Base-by-base conservation (phyloP, 768 basidiomycete species). In the Mycena pura region DNA sequence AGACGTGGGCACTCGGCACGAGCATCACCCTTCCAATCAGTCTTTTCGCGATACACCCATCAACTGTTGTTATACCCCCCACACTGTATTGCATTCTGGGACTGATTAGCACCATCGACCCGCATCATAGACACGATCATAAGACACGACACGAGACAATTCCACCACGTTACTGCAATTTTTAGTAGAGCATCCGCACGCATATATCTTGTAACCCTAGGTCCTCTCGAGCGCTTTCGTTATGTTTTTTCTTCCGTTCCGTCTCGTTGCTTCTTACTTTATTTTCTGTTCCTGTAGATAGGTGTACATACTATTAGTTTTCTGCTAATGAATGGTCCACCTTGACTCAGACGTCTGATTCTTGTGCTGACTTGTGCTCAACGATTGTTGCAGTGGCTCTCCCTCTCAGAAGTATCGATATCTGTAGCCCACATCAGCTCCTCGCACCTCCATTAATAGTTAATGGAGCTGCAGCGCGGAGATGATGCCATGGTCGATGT, bases 141-240 rank as follows among this genome's bases (percentile, higher is more conserved):
- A 55, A 38, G 63, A 70, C 53, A 64, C 57, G 62, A 60, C 46
- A 46, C 86, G 85, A 86, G 84, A 85, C 84, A 85, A 78, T 84
- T n/a, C n/a, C 65, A 44, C 53, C 57, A 57, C 21, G 43, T 34
- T 28, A 62, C 44, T 53, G 57, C 58, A 60, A n/a, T n/a, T 63
- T 56, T 7, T 61, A 64, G 63, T 57, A 86, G 86, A 88, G 86
- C 86, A 86, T 86, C 85, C 84, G 84, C 86, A 77, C 76, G 78
- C 78, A 79, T 77, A 80, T 70, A 72, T 60, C 62, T 63, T 70
- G 72, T 66, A 70, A 62, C 62, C 68, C 57, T 62, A 72, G 69
- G 69, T 68, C 71, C 72, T 63, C 64, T 64, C 69, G 70, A 72
- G 68, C 63, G 59, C 46, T 65, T 67, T 68, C 52, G 24, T 56